These are phyloP conservation scores for Calocybe gangraenosa DNA, from an alignment of 768 basidiomycete genomes.

Conservation along the genomic window DNA sequence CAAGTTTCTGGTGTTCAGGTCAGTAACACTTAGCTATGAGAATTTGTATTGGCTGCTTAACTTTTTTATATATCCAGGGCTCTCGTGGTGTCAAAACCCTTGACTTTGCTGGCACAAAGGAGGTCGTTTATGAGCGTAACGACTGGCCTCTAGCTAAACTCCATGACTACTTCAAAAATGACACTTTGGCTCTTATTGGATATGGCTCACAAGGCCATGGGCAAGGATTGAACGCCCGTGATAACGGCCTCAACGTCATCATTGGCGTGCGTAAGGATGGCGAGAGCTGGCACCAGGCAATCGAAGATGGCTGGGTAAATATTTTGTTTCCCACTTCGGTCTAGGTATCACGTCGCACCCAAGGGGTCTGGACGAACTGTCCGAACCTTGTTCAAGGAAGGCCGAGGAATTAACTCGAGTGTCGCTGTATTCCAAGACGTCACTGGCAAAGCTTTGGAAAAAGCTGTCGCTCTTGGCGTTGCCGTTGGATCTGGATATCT, in stretches of 20 bases:
- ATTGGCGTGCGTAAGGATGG: slow-evolving; percentile 97
- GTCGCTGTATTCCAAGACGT: slow-evolving; percentile 97
- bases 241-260: slow-evolving; percentile 98
- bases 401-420: slow-evolving; percentile 95
- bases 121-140: slow-evolving; percentile 89
- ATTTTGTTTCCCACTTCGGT: slow-evolving; percentile 2
- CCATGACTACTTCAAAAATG: slow-evolving; percentile 99
- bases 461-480: slow-evolving; percentile 91
- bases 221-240: slow-evolving; percentile 97
- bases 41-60: slow-evolving; percentile 5
- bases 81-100: slow-evolving; percentile 89
- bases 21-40: slow-evolving; percentile 11
- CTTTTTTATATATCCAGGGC: slow-evolving; percentile 29
- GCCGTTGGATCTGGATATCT: slow-evolving; percentile 95
- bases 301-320: slow-evolving; percentile 92
- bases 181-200: slow-evolving; percentile 97
- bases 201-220: slow-evolving; percentile 99
- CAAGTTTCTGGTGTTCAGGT: slow-evolving; percentile 30
- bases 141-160: slow-evolving; percentile 99
- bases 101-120: slow-evolving; percentile 92
- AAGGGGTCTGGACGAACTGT: slow-evolving; percentile 99
- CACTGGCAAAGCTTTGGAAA: slow-evolving; percentile 96
- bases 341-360: slow-evolving; percentile 87
- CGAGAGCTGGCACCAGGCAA: slow-evolving; percentile 93
- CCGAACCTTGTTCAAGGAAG: slow-evolving; percentile 99